phyloP scores from a whole-genome alignment of 306 rosid genomes.

The Dryas octopetala region DNA sequence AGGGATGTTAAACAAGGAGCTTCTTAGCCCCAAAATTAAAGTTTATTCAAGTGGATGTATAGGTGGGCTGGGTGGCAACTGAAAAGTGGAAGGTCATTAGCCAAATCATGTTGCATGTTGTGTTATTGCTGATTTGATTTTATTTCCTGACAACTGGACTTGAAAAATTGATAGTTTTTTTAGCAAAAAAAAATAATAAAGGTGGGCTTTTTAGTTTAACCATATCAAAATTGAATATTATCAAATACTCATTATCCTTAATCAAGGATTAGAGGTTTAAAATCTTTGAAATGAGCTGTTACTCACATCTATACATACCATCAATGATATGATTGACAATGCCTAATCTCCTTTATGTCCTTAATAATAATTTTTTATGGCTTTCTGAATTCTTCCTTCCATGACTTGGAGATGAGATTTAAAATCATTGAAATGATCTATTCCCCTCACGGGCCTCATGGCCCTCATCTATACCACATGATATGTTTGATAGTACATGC shows the following conservation, averaged over 20 bases:
- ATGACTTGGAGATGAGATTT: no score
- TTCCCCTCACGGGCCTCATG: no score
- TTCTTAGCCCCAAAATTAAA: neutral
- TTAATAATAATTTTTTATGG: neutral
- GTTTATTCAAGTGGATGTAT: constrained; percentile 22
- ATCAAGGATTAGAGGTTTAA: neutral
- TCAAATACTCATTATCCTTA: neutral
- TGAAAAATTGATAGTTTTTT: neutral
- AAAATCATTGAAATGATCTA: no score
- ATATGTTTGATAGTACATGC: no score
- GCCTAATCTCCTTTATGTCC: neutral
- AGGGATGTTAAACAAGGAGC: constrained; percentile 9
- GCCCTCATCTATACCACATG: no score
- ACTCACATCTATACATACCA: neutral
- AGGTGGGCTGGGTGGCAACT: constrained; percentile 12
- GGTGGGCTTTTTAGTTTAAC: neutral
- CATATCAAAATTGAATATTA: neutral
- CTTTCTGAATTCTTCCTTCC: neutral
- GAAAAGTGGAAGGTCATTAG: constrained; percentile 29
- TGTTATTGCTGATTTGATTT: no score
- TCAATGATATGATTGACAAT: neutral
- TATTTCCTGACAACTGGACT: no score
- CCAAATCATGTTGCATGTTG: constrained; percentile 20
- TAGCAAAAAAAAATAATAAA: neutral
- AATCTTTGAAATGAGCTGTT: neutral